Evolutionary conservation across 1,284 basidiomycete species (phyloP).

Genomic region (Apiotrichum porosum): DNA sequence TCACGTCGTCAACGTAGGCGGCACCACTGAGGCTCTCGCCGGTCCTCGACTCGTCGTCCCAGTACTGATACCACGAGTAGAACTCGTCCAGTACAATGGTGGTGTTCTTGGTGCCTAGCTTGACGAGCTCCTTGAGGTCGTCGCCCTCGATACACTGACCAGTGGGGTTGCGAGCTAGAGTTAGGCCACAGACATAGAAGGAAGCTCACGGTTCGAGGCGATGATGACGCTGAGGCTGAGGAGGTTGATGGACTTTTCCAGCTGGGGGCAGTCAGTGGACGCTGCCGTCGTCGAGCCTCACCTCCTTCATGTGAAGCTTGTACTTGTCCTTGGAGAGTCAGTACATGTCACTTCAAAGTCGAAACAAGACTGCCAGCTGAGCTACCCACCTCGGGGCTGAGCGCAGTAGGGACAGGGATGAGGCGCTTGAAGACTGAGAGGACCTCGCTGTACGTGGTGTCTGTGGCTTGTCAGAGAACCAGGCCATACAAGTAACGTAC

Average conservation of each 20-base stretch:
- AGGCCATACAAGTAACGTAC: no score
- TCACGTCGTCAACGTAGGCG: constrained; percentile 76
- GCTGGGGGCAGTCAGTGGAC: constrained; percentile 29
- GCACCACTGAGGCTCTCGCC: constrained; percentile 80
- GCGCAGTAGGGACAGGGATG: constrained; percentile 76
- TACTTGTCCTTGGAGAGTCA: constrained; percentile 54
- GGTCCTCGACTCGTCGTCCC: constrained; percentile 64
- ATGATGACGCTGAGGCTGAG: constrained; percentile 82
- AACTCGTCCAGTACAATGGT: constrained; percentile 85
- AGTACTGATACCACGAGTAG: constrained; percentile 65
- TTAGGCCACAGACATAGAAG: not conserved
- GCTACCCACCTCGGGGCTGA: constrained; percentile 21
- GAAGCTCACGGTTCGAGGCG: constrained; percentile 61
- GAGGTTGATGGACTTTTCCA: constrained; percentile 64
- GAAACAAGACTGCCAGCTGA: no score
- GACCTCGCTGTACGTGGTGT: constrained; percentile 57
- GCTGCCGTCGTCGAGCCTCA: constrained; percentile 3
- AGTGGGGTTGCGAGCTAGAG: constrained; percentile 54
- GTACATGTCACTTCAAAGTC: not conserved
- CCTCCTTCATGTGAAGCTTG: constrained; percentile 62
- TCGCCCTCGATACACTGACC: constrained; percentile 71
- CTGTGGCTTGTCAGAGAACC: no score
- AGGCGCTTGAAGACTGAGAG: constrained; percentile 81
- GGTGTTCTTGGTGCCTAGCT: constrained; percentile 58
- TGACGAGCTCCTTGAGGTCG: constrained; percentile 73